These are phyloP conservation scores for Lumnitzera littorea DNA, from an alignment of 345 rosid genomes.

Conservation along the genomic window DNA sequence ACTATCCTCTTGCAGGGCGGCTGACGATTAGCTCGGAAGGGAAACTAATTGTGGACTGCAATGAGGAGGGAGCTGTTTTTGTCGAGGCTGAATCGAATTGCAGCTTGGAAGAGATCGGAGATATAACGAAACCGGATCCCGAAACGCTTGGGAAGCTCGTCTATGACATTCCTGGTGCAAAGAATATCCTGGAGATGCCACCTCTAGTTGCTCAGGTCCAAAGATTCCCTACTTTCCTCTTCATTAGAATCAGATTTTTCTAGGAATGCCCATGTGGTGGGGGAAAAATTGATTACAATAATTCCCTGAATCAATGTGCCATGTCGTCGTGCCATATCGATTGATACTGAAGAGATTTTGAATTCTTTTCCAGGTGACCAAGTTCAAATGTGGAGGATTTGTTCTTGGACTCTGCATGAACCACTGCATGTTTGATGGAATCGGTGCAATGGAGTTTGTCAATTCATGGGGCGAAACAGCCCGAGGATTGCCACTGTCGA, in stretches of 20 bases:
- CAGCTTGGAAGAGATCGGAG: constrained; percentile 59
- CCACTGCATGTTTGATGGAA: constrained; percentile 83
- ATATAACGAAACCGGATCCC: constrained; percentile 73
- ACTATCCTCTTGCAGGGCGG: constrained; percentile 84
- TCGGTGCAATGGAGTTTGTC: constrained; percentile 85
- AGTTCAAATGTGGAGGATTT: constrained; percentile 72
- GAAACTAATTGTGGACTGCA: constrained; percentile 69
- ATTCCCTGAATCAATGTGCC: no score
- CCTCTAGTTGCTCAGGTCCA: constrained; percentile 87
- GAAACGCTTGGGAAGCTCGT: constrained; percentile 73
- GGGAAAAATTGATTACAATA: neutral
- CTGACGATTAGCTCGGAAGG: constrained; percentile 68
- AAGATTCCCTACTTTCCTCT: neutral
- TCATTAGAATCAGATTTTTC: neutral
- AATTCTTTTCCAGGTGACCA: constrained; percentile 49
- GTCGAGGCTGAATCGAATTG: constrained; percentile 83
- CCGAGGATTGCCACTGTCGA: constrained; percentile 49
- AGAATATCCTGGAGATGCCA: constrained; percentile 80
- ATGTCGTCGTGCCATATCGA: no score
- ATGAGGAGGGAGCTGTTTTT: constrained; percentile 75
- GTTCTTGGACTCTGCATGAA: constrained; percentile 70
- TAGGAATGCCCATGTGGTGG: neutral
- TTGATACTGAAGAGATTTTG: neutral
- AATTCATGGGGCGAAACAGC: constrained; percentile 81
- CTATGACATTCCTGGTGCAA: constrained; percentile 72